Base-by-base conservation (phyloP, 1,284 basidiomycete species). In the Trichosporon coremiiforme region DNA sequence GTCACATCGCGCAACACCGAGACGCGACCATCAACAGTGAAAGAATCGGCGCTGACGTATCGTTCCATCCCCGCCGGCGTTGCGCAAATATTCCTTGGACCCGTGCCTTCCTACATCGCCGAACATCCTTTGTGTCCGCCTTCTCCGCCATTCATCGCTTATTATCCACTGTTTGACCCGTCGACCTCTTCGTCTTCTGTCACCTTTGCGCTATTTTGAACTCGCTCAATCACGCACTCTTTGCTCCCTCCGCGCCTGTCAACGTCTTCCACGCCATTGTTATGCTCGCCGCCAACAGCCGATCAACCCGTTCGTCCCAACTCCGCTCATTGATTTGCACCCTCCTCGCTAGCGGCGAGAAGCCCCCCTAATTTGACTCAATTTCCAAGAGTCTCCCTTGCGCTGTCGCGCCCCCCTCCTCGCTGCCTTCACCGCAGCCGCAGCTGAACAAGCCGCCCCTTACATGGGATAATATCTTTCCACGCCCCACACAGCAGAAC, bases 341-440 rank as follows among this genome's bases (percentile, higher is more conserved):
- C 47, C 76, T 82, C 66, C 76, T 82, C 71, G 77, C 78, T 73
- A 77, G 75, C 66, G 80, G 79, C 64, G 79, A 77, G 74, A 82
- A 82, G 75, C 82, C 82, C 65, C 82, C 82, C 68, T 83, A 82
- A 83, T 71, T 80, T 68, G 78, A 69, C 76, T 78, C 35, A 35
- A 66, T 50, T 20, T 60, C 55, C 31, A 17, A 33, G 63, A 53
- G 53, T 64, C 38, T 31, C 38, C 10, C 8, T 47, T 36, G 68
- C 66, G 64, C 55, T n/a, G 29, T 55, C 62, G n/a, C 57, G 57
- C 57, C 29, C 57, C 57, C 15, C n/a, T n/a, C 47, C 62, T 67
- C 69, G 66, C 67, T 66, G 66, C 69, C n/a, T 31, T 68, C n/a
- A 36, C 63, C 69, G 66, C 67, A 47, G 67, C 66, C 20, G 57